phyloP scores from a whole-genome alignment of 192 early-diverging fungal genomes.

The Spizellomyces sp. region DNA sequence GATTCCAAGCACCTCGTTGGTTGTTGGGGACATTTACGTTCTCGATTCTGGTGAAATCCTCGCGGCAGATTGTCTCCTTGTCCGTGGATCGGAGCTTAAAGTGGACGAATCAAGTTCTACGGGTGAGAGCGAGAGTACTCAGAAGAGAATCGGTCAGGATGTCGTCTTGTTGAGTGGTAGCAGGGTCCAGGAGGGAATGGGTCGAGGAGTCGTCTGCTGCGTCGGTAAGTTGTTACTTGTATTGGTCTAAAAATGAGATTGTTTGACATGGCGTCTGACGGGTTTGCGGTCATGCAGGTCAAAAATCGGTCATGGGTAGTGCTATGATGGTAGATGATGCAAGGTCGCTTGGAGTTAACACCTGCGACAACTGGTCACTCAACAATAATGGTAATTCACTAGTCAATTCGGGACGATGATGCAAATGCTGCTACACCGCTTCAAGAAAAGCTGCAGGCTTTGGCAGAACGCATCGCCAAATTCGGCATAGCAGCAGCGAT shows the following conservation, averaged over 20 bases:
- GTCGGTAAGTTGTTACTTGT: background rate
- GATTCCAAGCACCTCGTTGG: constrained; percentile 74
- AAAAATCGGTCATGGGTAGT: background rate
- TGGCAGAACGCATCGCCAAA: constrained; percentile 93
- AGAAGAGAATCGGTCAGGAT: constrained; percentile 51
- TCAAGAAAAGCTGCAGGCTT: constrained; percentile 83
- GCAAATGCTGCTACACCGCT: constrained; percentile 55
- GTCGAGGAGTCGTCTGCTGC: background rate
- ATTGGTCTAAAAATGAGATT: too few relatives aligned
- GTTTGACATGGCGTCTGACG: too few relatives aligned
- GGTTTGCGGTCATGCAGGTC: background rate
- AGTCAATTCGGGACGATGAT: constrained; percentile 6
- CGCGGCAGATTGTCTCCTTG: constrained; percentile 82
- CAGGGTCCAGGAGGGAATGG: constrained; percentile 1
- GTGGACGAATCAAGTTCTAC: constrained; percentile 89
- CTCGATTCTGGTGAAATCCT: constrained; percentile 91
- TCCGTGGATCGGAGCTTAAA: constrained; percentile 74
- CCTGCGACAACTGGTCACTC: background rate
- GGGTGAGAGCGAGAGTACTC: constrained; percentile 83
- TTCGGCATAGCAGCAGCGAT: constrained; percentile 79
- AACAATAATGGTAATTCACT: background rate
- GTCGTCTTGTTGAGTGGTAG: background rate
- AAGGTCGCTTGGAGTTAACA: background rate
- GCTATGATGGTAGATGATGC: constrained; percentile 2
- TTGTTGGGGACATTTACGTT: constrained; percentile 86